phyloP scores from a whole-genome alignment of 2,329 filamentous ascomycete genomes.

The Ophiostoma triangulosporum region DNA sequence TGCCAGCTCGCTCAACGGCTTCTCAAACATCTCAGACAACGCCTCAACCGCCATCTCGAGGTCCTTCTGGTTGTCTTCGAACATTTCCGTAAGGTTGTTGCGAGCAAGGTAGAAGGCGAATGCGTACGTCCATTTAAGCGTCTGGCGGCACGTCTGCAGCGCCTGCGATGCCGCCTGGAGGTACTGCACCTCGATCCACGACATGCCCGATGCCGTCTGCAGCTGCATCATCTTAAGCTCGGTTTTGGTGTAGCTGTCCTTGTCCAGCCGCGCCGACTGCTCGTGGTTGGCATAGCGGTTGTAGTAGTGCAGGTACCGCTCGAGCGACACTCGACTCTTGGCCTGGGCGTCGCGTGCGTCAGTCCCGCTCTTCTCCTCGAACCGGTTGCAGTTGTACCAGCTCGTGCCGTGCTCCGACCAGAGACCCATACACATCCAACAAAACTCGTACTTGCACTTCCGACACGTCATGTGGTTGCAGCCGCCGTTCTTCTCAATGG shows the following conservation, averaged over 20 bases:
- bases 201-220: conserved; percentile 87
- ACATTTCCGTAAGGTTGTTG: conserved; percentile 93
- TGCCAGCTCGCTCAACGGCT: conserved; percentile 74
- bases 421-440: conserved; percentile 99
- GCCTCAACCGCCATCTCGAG: conserved; percentile 94
- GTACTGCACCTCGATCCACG: conserved; percentile 98
- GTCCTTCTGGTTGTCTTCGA: conserved; percentile 98
- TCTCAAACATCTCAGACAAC: conserved; percentile 98
- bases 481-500: conserved; percentile 96
- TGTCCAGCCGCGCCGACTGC: conserved; percentile 91
- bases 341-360: conserved; percentile 89
- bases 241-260: conserved; percentile 89
- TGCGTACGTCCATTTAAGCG: conserved; percentile 97
- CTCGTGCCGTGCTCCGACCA: conserved; percentile 98
- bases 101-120: conserved; percentile 95
- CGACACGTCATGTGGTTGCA: conserved; percentile 98
- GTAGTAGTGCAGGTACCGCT: conserved; percentile 98
- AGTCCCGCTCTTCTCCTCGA: conserved; percentile 85
- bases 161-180: conserved; percentile 86
- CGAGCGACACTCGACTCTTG: conserved; percentile 75
- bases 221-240: conserved; percentile 98
- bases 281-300: conserved; percentile 99
- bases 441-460: conserved; percentile 94
- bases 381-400: conserved; percentile 99
- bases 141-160: conserved; percentile 92